A percentile compares a stretch with the other conserved stretches of the same genome.
Conservation (phyloP, 1,139 yeast species). For the Hemisphaericaspora xylanilytica region DNA sequence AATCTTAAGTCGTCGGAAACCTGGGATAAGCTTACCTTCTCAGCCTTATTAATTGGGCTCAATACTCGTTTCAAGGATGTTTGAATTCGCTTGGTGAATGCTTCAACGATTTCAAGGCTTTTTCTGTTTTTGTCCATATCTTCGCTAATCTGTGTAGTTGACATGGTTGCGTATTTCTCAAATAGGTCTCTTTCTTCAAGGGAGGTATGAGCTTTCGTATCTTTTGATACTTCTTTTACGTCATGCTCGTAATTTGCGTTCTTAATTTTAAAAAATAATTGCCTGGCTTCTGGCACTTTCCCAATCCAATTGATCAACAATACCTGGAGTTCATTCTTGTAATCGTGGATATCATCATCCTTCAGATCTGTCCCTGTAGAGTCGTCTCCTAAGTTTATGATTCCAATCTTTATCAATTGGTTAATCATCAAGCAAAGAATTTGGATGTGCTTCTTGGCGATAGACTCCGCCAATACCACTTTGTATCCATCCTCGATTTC, state of each 20-base stretch:
- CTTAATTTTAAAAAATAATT: slow-evolving; percentile 35
- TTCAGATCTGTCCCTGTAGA: slow-evolving; percentile 16
- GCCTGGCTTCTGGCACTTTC: slow-evolving; percentile 39
- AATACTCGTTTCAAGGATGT: slow-evolving; percentile 13
- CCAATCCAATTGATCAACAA: slow-evolving; percentile 64
- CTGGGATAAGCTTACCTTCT: slow-evolving; percentile 6
- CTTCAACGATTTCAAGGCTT: slow-evolving; percentile 12
- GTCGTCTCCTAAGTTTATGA: slow-evolving; percentile 36
- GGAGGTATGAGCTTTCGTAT: neutral
- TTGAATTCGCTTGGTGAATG: slow-evolving; percentile 18
- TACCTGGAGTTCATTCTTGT: slow-evolving; percentile 54
- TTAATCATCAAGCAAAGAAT: slow-evolving; percentile 61
- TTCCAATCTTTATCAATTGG: slow-evolving; percentile 42
- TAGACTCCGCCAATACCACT: slow-evolving; percentile 36
- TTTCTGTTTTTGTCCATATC: slow-evolving; percentile 18
- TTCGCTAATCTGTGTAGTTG: slow-evolving; percentile 16
- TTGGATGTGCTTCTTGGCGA: slow-evolving; percentile 50
- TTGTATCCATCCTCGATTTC: slow-evolving; percentile 35
- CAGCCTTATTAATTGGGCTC: slow-evolving; percentile 1
- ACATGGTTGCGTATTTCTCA: slow-evolving; percentile 12
- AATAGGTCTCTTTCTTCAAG: slow-evolving; percentile 13
- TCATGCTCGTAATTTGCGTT: slow-evolving; percentile 17
- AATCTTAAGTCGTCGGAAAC: slow-evolving; percentile 21
- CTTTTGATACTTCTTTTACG: neutral
- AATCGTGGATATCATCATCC: slow-evolving; percentile 39